Percentiles rank a stretch among this genome's conserved stretches.
phyloP scores from a whole-genome alignment of 1,284 basidiomycete genomes.

The Polyporus tsugae region DNA sequence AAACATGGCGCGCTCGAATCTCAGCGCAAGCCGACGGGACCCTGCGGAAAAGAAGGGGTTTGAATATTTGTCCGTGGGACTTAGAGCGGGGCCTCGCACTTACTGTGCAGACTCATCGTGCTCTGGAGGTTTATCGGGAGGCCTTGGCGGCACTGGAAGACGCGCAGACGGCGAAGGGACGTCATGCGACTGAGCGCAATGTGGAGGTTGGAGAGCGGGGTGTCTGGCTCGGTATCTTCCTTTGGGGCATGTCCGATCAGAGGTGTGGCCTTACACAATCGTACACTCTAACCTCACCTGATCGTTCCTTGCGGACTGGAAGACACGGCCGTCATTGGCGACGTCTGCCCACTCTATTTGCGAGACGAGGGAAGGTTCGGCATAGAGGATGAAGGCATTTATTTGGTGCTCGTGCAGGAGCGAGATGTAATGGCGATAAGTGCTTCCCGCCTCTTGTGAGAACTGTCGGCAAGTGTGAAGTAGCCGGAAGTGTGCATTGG shows the following conservation, averaged over 20 bases:
- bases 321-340: conserved; percentile 50
- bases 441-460: conserved; percentile 40
- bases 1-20: conserved; percentile 52
- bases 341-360: conserved; percentile 48
- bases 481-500: conserved; percentile 46
- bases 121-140: conserved; percentile 34
- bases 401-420: conserved; percentile 51
- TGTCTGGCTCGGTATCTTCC: conserved; percentile 22
- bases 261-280: conserved; percentile 27
- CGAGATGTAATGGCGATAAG: conserved; percentile 47
- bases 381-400: conserved; percentile 38
- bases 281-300: conserved; percentile 29
- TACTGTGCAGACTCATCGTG: conserved; percentile 29
- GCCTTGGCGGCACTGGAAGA: conserved; percentile 47
- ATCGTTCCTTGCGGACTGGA: conserved; percentile 30
- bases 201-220: conserved; percentile 45
- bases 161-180: conserved; percentile 44
- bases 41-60: conserved; percentile 17
- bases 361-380: conserved; percentile 32
- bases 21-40: conserved; percentile 35
- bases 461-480: conserved; percentile 45
- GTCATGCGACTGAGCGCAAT: conserved; percentile 44
- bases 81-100: conserved; percentile 8
- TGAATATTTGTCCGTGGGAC: not conserved
- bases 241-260: conserved; percentile 24